These are phyloP conservation scores for Ophiocordyceps camponoti-floridani DNA, from an alignment of 2,329 filamentous ascomycete species.

Conservation along the genomic window DNA sequence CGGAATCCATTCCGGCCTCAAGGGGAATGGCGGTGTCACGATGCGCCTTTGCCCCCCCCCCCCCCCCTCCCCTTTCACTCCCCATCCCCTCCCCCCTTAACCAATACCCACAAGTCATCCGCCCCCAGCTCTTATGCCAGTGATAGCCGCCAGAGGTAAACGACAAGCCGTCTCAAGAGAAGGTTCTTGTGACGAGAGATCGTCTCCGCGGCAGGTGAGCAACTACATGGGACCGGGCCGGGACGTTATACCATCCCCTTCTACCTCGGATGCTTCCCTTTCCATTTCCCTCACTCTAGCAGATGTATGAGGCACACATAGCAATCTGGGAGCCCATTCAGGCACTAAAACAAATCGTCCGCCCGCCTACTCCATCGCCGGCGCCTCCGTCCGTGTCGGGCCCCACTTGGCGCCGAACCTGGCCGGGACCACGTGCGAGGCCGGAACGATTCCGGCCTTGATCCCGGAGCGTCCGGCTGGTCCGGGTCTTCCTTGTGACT, in stretches of 20 bases:
- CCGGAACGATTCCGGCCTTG: slow-evolving; percentile 1
- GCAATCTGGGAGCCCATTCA: no score
- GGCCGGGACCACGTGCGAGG: not conserved
- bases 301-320: no score
- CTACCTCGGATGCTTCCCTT: no score
- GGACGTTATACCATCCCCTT: no score
- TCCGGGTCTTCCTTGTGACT: not conserved
- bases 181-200: no score
- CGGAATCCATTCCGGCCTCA: slow-evolving; percentile 29
- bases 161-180: no score
- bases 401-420: slow-evolving; percentile 1
- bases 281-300: no score
- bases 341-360: not conserved
- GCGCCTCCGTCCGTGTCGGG: not conserved
- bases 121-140: not conserved
- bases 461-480: not conserved
- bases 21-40: slow-evolving; percentile 6
- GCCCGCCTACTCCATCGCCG: no score
- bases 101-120: no score
- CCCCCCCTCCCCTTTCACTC: not conserved
- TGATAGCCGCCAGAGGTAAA: not conserved
- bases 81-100: not conserved
- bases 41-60: not conserved
- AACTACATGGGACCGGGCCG: no score
- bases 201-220: not conserved